Evolutionary conservation across 805 yeast species (phyloP), one percentile per base, ranked within the genome.

Genomic region (Candida mattraensis): DNA sequence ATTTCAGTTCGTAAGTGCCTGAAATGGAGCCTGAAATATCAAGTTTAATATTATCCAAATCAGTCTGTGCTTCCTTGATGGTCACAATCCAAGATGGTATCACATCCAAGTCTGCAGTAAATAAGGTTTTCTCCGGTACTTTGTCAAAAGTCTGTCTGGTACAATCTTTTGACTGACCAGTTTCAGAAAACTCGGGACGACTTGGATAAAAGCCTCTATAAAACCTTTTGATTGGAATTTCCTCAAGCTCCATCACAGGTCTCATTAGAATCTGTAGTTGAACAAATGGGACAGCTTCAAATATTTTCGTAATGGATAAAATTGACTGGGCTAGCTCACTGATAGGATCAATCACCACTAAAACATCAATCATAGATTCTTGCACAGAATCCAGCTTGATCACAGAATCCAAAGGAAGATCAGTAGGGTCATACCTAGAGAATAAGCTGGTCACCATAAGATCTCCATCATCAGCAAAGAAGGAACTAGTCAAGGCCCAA

Each of bases 31-130:
- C 67, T 4, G 69, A 60, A n/a, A 75, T 56, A 14, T 61, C 64
- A 13, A 70, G 45, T 18, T 69, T 59, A 14, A 86, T 64, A 42
- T 83, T 80, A 45, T 82, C 87, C 26, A 84, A 59, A 58, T 87
- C 95, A 9, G 75, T 58, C 2, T 58, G 60, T 18, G 78, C 69
- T 4, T 66, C 65, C 17, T 73, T 64, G 4, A 80, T 73, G 20
- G 70, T 64, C 1, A 74, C 75, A n/a, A 78, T 62, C 95, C 95
- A 87, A 6, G 82, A 63, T 5, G 68, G 54, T 0, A 91, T 89
- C 18, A 64, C 71, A 40, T 80, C 80, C 18, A 85, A 38, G 24
- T 75, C 83, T 11, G 72, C 54, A 5, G 78, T 69, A 43, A 80
- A 73, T 17, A 80, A 54, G 1, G 72, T 65, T 18, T 69, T 69